These are phyloP conservation scores for Passalora sequoiae DNA, from an alignment of 2,329 filamentous ascomycete species.

Conservation along the genomic window DNA sequence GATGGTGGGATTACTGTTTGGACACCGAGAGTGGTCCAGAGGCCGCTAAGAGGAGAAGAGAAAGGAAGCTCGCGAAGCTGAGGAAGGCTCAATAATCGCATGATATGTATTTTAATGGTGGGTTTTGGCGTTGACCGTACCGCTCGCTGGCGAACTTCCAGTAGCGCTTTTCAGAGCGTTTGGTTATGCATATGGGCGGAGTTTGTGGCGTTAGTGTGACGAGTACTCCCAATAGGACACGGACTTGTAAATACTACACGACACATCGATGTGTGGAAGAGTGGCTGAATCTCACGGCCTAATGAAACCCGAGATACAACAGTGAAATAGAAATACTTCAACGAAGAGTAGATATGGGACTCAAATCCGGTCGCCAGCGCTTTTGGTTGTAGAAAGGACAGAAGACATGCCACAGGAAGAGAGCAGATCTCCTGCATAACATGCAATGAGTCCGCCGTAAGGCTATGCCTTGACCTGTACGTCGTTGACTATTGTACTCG, in stretches of 20 bases:
- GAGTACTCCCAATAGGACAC: no score
- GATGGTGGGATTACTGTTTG: constrained; percentile 95
- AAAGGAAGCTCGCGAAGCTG: constrained; percentile 65
- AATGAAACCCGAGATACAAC: neutral
- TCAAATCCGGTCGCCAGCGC: no score
- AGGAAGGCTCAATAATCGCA: constrained; percentile 61
- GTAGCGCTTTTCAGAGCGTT: constrained; percentile 3
- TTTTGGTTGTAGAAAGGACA: no score
- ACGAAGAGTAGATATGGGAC: no score
- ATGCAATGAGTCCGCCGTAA: no score
- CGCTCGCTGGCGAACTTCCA: neutral
- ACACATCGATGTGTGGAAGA: neutral
- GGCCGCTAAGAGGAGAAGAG: constrained; percentile 75
- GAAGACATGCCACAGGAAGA: no score
- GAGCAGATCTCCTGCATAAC: no score
- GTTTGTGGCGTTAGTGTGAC: constrained; percentile 11
- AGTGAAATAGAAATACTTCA: no score
- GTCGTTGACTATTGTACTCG: no score
- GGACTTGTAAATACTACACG: constrained; percentile 7
- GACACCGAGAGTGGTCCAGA: constrained; percentile 92
- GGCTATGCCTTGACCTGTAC: no score
- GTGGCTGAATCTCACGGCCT: neutral
- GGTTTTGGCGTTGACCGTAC: neutral
- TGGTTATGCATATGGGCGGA: constrained; percentile 12
- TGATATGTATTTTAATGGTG: neutral